phyloP scores from a whole-genome alignment of 2,329 filamentous ascomycete species.

The Scedosporium boydii region DNA sequence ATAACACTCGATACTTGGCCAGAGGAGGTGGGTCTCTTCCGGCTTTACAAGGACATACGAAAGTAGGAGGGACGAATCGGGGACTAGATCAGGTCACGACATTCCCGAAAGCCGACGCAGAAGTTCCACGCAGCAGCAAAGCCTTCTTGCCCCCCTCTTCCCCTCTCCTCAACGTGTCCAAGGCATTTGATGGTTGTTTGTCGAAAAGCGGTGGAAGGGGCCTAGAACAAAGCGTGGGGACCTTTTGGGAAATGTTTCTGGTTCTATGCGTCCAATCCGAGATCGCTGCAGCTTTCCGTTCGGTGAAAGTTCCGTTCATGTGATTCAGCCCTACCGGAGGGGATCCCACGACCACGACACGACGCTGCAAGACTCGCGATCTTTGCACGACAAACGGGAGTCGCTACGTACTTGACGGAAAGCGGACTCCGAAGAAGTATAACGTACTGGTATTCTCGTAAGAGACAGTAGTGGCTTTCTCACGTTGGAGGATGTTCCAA shows the following conservation, averaged over 20 bases:
- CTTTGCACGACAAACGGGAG: no score
- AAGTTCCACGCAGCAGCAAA: not conserved
- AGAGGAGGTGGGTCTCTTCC: not conserved
- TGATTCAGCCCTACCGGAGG: conserved; percentile 6
- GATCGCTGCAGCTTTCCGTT: not conserved
- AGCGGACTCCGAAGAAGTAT: no score
- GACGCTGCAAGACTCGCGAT: not conserved
- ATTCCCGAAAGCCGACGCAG: not conserved
- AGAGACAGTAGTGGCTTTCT: no score
- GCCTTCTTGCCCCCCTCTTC: not conserved
- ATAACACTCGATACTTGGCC: no score
- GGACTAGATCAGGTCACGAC: not conserved
- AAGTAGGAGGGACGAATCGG: not conserved
- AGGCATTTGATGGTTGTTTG: not conserved
- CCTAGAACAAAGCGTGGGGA: not conserved
- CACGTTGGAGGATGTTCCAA: no score
- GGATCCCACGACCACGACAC: not conserved
- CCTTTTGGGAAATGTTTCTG: not conserved
- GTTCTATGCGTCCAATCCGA: not conserved
- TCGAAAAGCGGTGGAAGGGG: not conserved
- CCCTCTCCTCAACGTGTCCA: not conserved
- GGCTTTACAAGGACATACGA: not conserved
- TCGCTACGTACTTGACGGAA: no score
- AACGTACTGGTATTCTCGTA: no score
- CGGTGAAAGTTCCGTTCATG: not conserved